A percentile compares a stretch with the other conserved stretches of the same genome.
Conservation (phyloP, 495 filamentous ascomycete genomes). For the Penicillium malachiteum region DNA sequence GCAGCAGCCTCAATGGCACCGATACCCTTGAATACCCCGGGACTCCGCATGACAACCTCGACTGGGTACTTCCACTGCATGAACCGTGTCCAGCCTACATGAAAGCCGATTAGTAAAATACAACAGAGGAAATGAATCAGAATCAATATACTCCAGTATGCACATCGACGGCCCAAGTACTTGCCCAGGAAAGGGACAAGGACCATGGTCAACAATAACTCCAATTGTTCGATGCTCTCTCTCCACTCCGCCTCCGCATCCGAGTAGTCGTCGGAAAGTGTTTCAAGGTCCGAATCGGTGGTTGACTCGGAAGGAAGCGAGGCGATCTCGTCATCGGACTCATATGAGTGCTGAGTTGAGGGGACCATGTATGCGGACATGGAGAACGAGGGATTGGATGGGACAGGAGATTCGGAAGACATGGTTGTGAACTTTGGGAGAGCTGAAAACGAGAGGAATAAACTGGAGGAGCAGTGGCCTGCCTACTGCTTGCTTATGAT, state of each 20-base stretch:
- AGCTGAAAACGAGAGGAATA: constrained; percentile 6
- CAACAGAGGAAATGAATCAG: too few relatives aligned
- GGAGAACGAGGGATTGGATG: constrained; percentile 44
- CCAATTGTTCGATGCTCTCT: constrained; percentile 86
- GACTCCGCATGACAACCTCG: constrained; percentile 57
- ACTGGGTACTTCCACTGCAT: constrained; percentile 79
- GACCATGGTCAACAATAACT: constrained; percentile 90
- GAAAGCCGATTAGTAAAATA: neutral
- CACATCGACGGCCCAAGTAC: constrained; percentile 87
- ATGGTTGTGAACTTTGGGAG: constrained; percentile 21
- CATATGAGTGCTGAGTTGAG: constrained; percentile 36
- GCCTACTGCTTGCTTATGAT: constrained; percentile 36
- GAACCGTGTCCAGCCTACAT: constrained; percentile 65
- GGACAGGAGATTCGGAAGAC: constrained; percentile 29
- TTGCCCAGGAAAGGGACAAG: constrained; percentile 90
- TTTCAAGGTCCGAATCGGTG: constrained; percentile 55
- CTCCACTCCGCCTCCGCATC: constrained; percentile 95
- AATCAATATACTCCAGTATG: constrained; percentile 78
- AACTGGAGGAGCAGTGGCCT: constrained; percentile 34
- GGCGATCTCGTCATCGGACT: constrained; percentile 67
- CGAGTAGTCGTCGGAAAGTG: constrained; percentile 56
- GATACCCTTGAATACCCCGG: constrained; percentile 58
- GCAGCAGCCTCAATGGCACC: constrained; percentile 72
- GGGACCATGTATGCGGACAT: constrained; percentile 45
- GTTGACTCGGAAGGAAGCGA: constrained; percentile 76